These are phyloP conservation scores for Dissophora globulifera DNA, from an alignment of 192 early-diverging fungal species.

Conservation along the genomic window DNA sequence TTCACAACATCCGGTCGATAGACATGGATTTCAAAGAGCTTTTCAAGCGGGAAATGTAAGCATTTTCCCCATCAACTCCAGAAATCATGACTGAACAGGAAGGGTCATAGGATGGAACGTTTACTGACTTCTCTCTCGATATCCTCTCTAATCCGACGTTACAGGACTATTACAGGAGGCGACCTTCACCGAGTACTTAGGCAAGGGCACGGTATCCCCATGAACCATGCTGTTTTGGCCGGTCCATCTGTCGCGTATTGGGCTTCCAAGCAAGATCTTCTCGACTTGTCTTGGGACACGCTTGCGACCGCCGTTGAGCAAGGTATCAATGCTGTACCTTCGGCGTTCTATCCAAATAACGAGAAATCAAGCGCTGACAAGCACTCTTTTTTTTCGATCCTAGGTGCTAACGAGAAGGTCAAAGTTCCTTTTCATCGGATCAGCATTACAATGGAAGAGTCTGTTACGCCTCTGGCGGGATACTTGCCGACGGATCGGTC, in stretches of 20 bases:
- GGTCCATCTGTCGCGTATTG: slow-evolving; percentile 53
- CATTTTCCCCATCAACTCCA: too few relatives aligned
- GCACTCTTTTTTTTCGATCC: neutral
- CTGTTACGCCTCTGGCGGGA: slow-evolving; percentile 17
- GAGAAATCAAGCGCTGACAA: too few relatives aligned
- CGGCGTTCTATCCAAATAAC: neutral
- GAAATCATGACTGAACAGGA: too few relatives aligned
- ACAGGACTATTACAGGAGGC: slow-evolving; percentile 17
- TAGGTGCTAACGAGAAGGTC: slow-evolving; percentile 43
- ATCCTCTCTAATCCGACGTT: too few relatives aligned
- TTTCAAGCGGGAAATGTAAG: slow-evolving; percentile 51
- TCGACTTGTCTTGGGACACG: slow-evolving; percentile 42
- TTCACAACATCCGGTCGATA: slow-evolving; percentile 46
- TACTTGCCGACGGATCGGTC: slow-evolving; percentile 20
- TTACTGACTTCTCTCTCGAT: too few relatives aligned
- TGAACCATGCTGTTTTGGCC: slow-evolving; percentile 41
- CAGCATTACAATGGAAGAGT: slow-evolving; percentile 47
- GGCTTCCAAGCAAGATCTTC: slow-evolving; percentile 34
- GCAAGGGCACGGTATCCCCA: slow-evolving; percentile 50
- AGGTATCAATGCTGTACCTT: slow-evolving; percentile 20
- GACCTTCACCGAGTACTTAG: slow-evolving; percentile 32
- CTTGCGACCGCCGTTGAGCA: slow-evolving; percentile 38
- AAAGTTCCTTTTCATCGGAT: slow-evolving; percentile 46
- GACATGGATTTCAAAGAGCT: slow-evolving; percentile 47
- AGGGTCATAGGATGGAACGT: too few relatives aligned